Base-by-base conservation (phyloP, 345 rosid species). In the Rhizophora mangle region DNA sequence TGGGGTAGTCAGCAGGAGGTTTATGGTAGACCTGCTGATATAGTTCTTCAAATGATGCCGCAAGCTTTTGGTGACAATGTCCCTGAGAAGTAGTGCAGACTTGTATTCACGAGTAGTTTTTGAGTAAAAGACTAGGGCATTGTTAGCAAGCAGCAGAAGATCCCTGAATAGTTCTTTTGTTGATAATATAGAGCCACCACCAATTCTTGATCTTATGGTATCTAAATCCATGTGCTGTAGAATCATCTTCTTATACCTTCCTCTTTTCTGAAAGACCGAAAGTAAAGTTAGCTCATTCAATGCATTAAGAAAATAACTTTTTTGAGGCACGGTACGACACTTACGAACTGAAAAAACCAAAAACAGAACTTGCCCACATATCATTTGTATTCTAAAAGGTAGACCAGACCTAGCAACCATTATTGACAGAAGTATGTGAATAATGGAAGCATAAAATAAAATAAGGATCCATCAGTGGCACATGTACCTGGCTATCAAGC, bases 171-270 rank as follows among this genome's bases (percentile, higher is more conserved):
- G 82, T 76, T 91, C 92, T 54, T 76, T 74, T 19, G 78, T 78
- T 34, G 97, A 86, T 18, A 75, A 68, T 62, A 85, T 76, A 52
- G 80, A 72, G 30, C 71, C 63, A 65, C 75, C 73, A 2, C 72
- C 69, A 68, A 93, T 85, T 74, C 89, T 84, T 22, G 92, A 82
- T 72, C 82, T 85, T 71, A 93, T 75, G 26, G 88, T 89, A 68
- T 93, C 88, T 15, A 93, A 72, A 78, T 93, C 98, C 85, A 89
- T 80, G 80, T 90, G 96, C 68, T 78, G 85, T 39, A 79, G 55
- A 30, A 93, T 87, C 82, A 90, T 70, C 80, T 82, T 93, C 88
- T 87, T 93, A 83, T 90, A 90, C 72, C 96, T 86, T 77, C 92
- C 92, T 60, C 96, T 86, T 72, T 91, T 93, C 98, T 91, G 91